phyloP scores from a whole-genome alignment of 2,329 filamentous ascomycete species.

The Fusarium tanahbumbuense region DNA sequence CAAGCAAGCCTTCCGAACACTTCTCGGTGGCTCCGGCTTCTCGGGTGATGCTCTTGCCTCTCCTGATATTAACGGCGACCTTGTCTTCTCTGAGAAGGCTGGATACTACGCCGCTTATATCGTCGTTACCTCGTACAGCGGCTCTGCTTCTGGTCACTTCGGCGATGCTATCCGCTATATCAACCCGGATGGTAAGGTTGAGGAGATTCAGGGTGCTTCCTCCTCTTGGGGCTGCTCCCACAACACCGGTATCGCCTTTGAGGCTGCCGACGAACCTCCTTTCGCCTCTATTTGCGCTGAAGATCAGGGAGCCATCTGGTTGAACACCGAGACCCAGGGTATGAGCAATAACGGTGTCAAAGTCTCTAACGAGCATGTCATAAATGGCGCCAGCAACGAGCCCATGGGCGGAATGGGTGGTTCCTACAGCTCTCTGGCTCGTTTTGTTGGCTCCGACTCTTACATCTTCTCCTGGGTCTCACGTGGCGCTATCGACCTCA shows the following conservation, averaged over 20 bases:
- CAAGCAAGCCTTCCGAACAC: slow-evolving; percentile 67
- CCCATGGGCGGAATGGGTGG: slow-evolving; percentile 73
- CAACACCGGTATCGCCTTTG: slow-evolving; percentile 73
- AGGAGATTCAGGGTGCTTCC: slow-evolving; percentile 63
- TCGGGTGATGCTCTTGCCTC: slow-evolving; percentile 62
- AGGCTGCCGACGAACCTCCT: slow-evolving; percentile 67
- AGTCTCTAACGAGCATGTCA: slow-evolving; percentile 71
- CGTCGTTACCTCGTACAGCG: slow-evolving; percentile 69
- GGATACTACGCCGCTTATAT: slow-evolving; percentile 71
- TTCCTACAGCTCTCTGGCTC: slow-evolving; percentile 68
- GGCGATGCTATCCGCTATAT: slow-evolving; percentile 63
- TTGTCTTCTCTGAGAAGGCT: slow-evolving; percentile 67
- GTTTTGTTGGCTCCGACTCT: slow-evolving; percentile 61
- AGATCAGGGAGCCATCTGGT: slow-evolving; percentile 72
- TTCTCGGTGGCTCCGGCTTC: slow-evolving; percentile 67
- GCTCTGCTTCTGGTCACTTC: slow-evolving; percentile 65
- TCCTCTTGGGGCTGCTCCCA: slow-evolving; percentile 71
- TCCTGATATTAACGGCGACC: slow-evolving; percentile 71
- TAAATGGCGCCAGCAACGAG: slow-evolving; percentile 68
- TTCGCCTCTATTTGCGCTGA: slow-evolving; percentile 70
- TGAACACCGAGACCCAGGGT: slow-evolving; percentile 69
- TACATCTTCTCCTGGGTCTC: slow-evolving; percentile 74
- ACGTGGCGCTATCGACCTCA: slow-evolving; percentile 66
- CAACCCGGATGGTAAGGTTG: slow-evolving; percentile 62
- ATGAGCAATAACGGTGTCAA: slow-evolving; percentile 67